Evolutionary conservation across 1,284 basidiomycete species (phyloP).

Genomic region (Boletus smithii): DNA sequence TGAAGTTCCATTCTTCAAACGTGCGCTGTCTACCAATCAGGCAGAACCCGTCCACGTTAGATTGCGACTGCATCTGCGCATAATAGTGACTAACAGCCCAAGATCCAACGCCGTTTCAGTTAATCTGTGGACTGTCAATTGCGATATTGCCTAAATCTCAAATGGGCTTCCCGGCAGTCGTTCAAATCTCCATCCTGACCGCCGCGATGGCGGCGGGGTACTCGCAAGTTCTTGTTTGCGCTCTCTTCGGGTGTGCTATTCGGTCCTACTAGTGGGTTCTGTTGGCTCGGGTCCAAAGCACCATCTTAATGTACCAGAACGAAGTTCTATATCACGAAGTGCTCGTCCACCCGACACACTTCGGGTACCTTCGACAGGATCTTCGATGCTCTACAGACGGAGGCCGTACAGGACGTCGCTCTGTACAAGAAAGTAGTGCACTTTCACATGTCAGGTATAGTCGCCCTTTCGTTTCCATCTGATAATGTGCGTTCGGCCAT

Average conservation of each 20-base stretch:
- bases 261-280: conserved; percentile 19
- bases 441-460: neutral
- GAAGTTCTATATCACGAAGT: conserved; percentile 8
- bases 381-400: conserved; percentile 15
- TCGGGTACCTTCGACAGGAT: conserved; percentile 7
- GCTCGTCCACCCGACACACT: conserved; percentile 6
- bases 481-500: conserved; percentile 6
- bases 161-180: conserved; percentile 2
- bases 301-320: conserved; percentile 9
- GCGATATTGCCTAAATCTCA: neutral
- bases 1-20: conserved; percentile 19
- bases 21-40: conserved; percentile 9
- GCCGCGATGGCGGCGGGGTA: conserved; percentile 30
- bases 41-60: conserved; percentile 2
- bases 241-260: conserved; percentile 21
- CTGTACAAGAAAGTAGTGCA: conserved; percentile 5
- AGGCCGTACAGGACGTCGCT: conserved; percentile 2
- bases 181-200: conserved; percentile 25
- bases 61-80: conserved; percentile 5
- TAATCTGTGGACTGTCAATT: conserved; percentile 15
- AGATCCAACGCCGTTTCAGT: conserved; percentile 21
- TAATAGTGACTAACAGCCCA: neutral
- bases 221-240: conserved; percentile 20
- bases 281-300: conserved; percentile 2
- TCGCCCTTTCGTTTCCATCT: conserved; percentile 3